Evolutionary conservation across 1,284 basidiomycete genomes (phyloP).

Genomic region (Ceratobasidium sp.): DNA sequence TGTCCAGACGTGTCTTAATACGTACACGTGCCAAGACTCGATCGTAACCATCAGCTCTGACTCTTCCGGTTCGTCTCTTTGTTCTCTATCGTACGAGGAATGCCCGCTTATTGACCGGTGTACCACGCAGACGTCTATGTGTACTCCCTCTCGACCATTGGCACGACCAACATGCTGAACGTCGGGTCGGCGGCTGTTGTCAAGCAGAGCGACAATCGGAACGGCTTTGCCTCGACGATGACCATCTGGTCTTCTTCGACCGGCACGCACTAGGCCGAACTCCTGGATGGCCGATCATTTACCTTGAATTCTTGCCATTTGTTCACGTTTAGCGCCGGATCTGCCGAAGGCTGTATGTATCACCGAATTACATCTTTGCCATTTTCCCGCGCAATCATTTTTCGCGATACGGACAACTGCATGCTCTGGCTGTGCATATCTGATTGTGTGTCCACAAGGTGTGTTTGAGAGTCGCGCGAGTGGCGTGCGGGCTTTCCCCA

Average conservation of each 20-base stretch:
- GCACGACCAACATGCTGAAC: slow-evolving; percentile 67
- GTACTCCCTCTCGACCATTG: slow-evolving; percentile 73
- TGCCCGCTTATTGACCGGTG: not conserved
- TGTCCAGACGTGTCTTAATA: slow-evolving; percentile 60
- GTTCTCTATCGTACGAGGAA: not conserved
- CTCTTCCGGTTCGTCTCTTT: slow-evolving; percentile 54
- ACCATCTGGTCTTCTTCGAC: slow-evolving; percentile 47
- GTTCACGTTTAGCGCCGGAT: not conserved
- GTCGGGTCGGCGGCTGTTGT: slow-evolving; percentile 64
- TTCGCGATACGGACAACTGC: too few relatives aligned
- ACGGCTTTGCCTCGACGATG: slow-evolving; percentile 57
- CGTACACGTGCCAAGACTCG: slow-evolving; percentile 67
- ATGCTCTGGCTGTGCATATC: too few relatives aligned
- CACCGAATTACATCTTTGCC: not conserved
- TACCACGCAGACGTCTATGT: slow-evolving; percentile 58
- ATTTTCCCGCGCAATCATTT: too few relatives aligned
- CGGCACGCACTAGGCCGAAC: slow-evolving; percentile 41
- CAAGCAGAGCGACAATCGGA: slow-evolving; percentile 61
- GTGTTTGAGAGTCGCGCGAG: too few relatives aligned
- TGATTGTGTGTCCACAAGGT: too few relatives aligned
- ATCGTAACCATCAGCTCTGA: slow-evolving; percentile 70
- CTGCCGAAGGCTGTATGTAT: not conserved
- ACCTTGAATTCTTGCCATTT: not conserved
- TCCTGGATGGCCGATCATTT: not conserved
- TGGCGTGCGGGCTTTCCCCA: too few relatives aligned